Conservation (phyloP, 805 yeast genomes). For the Yarrowia divulgata region DNA sequence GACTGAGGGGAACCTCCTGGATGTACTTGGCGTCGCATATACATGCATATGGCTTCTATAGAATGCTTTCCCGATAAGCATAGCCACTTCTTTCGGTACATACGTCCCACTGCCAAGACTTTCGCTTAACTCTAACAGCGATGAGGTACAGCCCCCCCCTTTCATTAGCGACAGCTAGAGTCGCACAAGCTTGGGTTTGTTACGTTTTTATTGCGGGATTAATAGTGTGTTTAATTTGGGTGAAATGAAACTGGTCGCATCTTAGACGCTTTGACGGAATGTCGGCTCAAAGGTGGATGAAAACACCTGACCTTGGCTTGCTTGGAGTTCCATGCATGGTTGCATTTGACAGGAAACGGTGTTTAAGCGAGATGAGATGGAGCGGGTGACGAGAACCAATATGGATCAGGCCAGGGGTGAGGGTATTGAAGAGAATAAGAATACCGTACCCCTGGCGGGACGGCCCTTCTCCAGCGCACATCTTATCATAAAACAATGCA, state of each 20-base stretch:
- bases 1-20: too few species aligned
- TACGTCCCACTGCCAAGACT: too few species aligned
- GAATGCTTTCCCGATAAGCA: not conserved
- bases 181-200: too few species aligned
- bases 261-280: constrained; percentile 1
- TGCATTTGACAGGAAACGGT: constrained; percentile 16
- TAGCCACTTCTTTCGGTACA: not conserved
- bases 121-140: constrained; percentile 1
- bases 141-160: not conserved
- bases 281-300: not conserved
- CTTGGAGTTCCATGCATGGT: not conserved
- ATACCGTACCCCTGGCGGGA: not conserved
- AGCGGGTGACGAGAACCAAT: too few species aligned
- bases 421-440: too few species aligned
- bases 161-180: too few species aligned
- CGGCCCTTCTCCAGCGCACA: constrained; percentile 1
- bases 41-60: not conserved
- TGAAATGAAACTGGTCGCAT: not conserved
- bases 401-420: too few species aligned
- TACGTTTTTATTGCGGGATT: not conserved
- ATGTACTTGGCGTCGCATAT: too few species aligned
- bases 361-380: not conserved
- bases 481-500: not conserved
- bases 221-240: not conserved
- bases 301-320: not conserved